Evolutionary conservation across 805 yeast species (phyloP).

Genomic region (Schwanniomyces occidentalis): DNA sequence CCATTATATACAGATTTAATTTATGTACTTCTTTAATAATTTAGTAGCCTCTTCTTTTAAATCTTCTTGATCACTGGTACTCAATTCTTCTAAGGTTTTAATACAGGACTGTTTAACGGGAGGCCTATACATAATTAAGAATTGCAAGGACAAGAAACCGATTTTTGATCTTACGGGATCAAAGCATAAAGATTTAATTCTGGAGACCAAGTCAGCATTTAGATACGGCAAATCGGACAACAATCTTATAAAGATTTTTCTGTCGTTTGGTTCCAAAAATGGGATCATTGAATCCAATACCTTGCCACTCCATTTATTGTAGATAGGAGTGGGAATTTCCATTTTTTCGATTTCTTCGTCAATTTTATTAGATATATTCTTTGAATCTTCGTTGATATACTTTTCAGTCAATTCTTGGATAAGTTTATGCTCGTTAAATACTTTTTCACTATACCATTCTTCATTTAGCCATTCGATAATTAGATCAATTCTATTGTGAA

Average conservation of each 20-base stretch:
- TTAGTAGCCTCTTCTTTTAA: slow-evolving; percentile 47
- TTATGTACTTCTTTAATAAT: slow-evolving; percentile 50
- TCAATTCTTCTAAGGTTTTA: slow-evolving; percentile 46
- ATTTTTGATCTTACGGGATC: slow-evolving; percentile 82
- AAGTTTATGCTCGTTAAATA: slow-evolving; percentile 33
- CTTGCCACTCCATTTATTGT: slow-evolving; percentile 67
- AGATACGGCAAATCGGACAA: slow-evolving; percentile 86
- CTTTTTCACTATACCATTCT: slow-evolving; percentile 78
- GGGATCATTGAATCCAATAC: slow-evolving; percentile 81
- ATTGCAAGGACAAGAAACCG: slow-evolving; percentile 82
- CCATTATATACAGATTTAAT: no score
- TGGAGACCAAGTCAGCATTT: slow-evolving; percentile 57
- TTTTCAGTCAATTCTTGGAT: slow-evolving; percentile 16
- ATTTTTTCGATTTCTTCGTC: slow-evolving; percentile 16
- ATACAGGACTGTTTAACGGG: slow-evolving; percentile 66
- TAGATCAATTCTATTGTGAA: slow-evolving; percentile 68
- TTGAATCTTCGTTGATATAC: slow-evolving; percentile 14
- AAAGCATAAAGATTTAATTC: slow-evolving; percentile 69
- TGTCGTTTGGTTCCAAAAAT: slow-evolving; percentile 76
- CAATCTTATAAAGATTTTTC: slow-evolving; percentile 77
- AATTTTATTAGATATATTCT: slow-evolving; percentile 17
- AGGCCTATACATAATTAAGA: slow-evolving; percentile 85
- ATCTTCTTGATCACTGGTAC: slow-evolving; percentile 48
- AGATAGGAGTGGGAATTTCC: slow-evolving; percentile 45
- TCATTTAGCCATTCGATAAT: slow-evolving; percentile 93